These are phyloP conservation scores for Lepraria neglecta DNA, from an alignment of 495 filamentous ascomycete species.

Conservation along the genomic window DNA sequence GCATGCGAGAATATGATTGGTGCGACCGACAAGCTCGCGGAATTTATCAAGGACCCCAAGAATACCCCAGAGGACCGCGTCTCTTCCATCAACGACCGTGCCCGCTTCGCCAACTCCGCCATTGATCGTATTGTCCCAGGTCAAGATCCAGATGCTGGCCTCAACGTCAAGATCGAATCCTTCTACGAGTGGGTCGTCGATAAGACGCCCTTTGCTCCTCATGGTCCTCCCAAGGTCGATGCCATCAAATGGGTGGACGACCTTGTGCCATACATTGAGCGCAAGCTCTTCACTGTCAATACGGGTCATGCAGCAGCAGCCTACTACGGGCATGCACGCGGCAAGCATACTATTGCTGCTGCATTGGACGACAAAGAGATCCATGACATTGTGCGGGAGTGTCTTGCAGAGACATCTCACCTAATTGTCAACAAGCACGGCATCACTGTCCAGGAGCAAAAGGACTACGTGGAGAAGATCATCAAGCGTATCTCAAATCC, in stretches of 20 bases:
- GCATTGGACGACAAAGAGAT: slow-evolving; percentile 65
- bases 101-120: slow-evolving; percentile 89
- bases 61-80: slow-evolving; percentile 57
- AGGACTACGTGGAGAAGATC: slow-evolving; percentile 87
- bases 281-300: slow-evolving; percentile 99
- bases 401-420: slow-evolving; percentile 71
- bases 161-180: slow-evolving; percentile 92
- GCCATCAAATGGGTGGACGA: slow-evolving; percentile 90
- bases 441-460: slow-evolving; percentile 69
- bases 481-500: slow-evolving; percentile 88
- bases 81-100: slow-evolving; percentile 54
- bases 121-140: slow-evolving; percentile 96
- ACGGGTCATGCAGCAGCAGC: slow-evolving; percentile 95
- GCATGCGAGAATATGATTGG: slow-evolving; percentile 96
- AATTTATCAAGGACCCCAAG: slow-evolving; percentile 66
- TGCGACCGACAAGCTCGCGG: slow-evolving; percentile 76
- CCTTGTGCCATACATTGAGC: slow-evolving; percentile 92
- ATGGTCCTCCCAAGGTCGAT: slow-evolving; percentile 63
- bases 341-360: slow-evolving; percentile 82
- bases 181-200: slow-evolving; percentile 99
- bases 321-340: slow-evolving; percentile 81
- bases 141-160: slow-evolving; percentile 67
- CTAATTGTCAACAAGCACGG: slow-evolving; percentile 83
- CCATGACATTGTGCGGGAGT: slow-evolving; percentile 63
- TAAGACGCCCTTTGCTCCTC: slow-evolving; percentile 63